Evolutionary conservation across 805 yeast genomes (phyloP), one percentile per base, ranked within the genome.

Genomic region (Candida coquimbonensis): DNA sequence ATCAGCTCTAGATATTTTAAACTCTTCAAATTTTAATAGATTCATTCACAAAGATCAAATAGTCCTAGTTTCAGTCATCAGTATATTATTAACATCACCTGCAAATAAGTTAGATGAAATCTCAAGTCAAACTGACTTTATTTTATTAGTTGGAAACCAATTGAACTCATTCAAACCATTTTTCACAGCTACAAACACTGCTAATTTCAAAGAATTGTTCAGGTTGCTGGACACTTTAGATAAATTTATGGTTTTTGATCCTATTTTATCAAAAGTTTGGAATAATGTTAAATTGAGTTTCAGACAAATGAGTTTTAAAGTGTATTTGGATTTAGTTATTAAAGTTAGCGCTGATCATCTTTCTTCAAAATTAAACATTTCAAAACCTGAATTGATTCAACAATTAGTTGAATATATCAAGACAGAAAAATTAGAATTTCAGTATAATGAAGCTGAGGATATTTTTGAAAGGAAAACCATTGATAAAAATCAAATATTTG

Each of bases 261-360:
- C 51, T 19, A 60, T 66, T 43, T 37, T 63, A 27, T 35, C 40
- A 1, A 50, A 45, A 21, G 53, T 53, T 5, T 66, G 64, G 57
- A 26, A 43, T 5, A 49, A 47, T 19, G 49, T 66, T 26, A 48
- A 48, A 39, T 48, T 54, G n/a, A 48, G 53, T 3, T 43, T 68
- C 21, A 53, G 67, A 45, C 53, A 57, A 36, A 65, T 62, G 47
- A 53, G 59, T 3, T 62, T 62, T 42, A 39, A 58, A 5, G 51
- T 60, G 5, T 71, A 68, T 42, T 50, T 71, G 3, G 64, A 70
- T 0, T 43, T 66, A 14, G 48, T 47, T 53, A 63, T 51, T 35
- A 48, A 50, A 35, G 51, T 51, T 2, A 41, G 48, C 14, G 46
- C 51, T 3, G 41, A 38, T 2, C 60, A 59, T 42, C 35, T 57